These are phyloP conservation scores for Zarea fungicola DNA, from an alignment of 2,329 filamentous ascomycete genomes.

Conservation along the genomic window DNA sequence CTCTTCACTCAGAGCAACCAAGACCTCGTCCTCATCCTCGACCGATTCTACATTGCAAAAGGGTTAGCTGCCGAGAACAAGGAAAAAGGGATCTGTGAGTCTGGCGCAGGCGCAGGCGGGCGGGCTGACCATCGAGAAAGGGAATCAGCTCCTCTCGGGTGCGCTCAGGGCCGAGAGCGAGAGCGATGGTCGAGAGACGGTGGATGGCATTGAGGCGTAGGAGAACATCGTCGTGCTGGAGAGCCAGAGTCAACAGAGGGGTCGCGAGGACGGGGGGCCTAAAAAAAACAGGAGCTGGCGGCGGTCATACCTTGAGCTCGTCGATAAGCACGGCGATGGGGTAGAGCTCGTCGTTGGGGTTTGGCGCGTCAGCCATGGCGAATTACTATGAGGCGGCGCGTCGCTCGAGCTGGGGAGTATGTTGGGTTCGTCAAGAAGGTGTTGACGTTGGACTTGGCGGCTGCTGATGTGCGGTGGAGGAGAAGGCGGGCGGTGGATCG, in stretches of 20 bases:
- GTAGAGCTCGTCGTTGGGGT: conserved; percentile 97
- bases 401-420: conserved; percentile 6
- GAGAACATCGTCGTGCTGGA: conserved; percentile 96
- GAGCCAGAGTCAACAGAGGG: conserved; percentile 24
- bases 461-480: conserved; percentile 14
- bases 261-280: conserved; percentile 19
- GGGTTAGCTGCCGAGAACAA: conserved; percentile 18
- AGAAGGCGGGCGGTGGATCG: conserved; percentile 22
- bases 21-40: conserved; percentile 97
- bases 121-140: conserved; percentile 91
- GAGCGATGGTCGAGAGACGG: conserved; percentile 94
- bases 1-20: conserved; percentile 95
- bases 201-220: conserved; percentile 98
- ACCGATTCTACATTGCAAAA: conserved; percentile 69
- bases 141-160: conserved; percentile 98
- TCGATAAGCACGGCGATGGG: conserved; percentile 99
- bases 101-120: conserved; percentile 15
- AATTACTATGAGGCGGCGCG: conserved; percentile 23
- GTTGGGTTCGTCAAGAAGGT: conserved; percentile 6
- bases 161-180: conserved; percentile 90
- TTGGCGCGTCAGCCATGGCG: conserved; percentile 83
- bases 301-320: conserved; percentile 79
- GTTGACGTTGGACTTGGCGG: conserved; percentile 9
- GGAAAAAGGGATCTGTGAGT: conserved; percentile 14
- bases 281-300: conserved; percentile 11